Base-by-base conservation (phyloP, 2,329 filamentous ascomycete species). In the Nemania sp. region DNA sequence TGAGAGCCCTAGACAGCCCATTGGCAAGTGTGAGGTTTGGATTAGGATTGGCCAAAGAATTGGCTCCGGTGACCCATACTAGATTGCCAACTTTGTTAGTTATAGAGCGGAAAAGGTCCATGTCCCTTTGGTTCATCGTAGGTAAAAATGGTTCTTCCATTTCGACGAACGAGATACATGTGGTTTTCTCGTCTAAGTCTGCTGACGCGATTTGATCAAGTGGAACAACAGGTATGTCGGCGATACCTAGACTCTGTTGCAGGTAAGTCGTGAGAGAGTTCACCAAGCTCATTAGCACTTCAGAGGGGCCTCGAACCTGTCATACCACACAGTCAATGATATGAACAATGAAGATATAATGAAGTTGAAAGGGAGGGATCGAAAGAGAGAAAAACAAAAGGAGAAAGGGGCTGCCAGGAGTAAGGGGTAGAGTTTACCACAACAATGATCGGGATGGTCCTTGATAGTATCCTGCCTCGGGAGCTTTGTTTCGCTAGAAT, bases 1-100 rank as follows among this genome's bases (percentile, higher is more conserved):
- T 53, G 4, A 60, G 19, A 2, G 51, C 34, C 1, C 57, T 43
- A 6, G 50, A 42, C 0, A 60, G 26, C 1, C 57, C 57, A n/a
- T 44, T 39, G 4, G 19, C 34, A 0, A 59, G 52, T 2, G 41
- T 24, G n/a, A 56, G 2, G 19, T 46, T 20, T 2, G 56, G 56
- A 24, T 48, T 28, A 1, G 45, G 48, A 3, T 20, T 3, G 11
- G 11, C 23, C 17, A 56, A 22, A 2, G 30, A n/a, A 26, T 43
- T 34, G 4, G 41, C 52, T 0, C 52, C 48, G 3, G 47, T 48
- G 3, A 52, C 5, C 53, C 53, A 56, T 0, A 56, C 4, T 3
- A 56, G 11, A 30, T 42, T 20, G 1, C 6, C 20, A n/a, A 26
- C 39, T 0, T 2, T 48, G n/a, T 41, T 36, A 1, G 44, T 49